Conservation (phyloP, 768 basidiomycete genomes). For the Rhodotorula babjevae region DNA sequence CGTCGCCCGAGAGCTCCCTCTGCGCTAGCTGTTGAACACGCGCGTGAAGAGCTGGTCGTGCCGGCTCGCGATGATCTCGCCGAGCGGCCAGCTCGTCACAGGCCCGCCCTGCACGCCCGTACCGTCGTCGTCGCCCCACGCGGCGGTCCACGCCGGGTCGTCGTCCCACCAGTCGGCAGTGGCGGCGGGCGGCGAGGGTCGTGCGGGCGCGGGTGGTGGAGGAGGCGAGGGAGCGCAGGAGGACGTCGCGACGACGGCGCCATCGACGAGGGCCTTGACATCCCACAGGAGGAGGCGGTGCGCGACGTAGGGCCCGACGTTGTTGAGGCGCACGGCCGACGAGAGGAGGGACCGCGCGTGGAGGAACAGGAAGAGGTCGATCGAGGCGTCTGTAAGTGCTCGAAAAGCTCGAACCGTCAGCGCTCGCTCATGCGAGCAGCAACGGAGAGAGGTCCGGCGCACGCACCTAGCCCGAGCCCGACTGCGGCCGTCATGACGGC, state of each 20-base stretch:
- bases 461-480: constrained; percentile 45
- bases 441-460: background rate
- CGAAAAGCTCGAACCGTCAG: background rate
- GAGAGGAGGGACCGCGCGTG: constrained; percentile 85
- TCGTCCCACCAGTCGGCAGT: constrained; percentile 25
- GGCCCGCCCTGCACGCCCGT: constrained; percentile 52
- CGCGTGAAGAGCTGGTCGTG: constrained; percentile 94
- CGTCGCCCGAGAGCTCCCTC: too few species aligned
- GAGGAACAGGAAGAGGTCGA: constrained; percentile 77
- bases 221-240: background rate
- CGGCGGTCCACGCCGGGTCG: constrained; percentile 3
- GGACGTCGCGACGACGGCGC: constrained; percentile 51
- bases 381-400: constrained; percentile 60
- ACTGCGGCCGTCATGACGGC: constrained; percentile 75
- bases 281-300: constrained; percentile 78
- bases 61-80: constrained; percentile 80
- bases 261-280: constrained; percentile 62
- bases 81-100: constrained; percentile 90
- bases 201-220: background rate
- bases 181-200: background rate
- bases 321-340: constrained; percentile 84
- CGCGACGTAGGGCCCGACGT: constrained; percentile 83
- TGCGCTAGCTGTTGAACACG: constrained; percentile 75
- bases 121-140: constrained; percentile 19
- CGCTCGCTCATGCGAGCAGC: background rate